These are phyloP conservation scores for Salix exigua DNA, from an alignment of 345 rosid genomes.

Conservation along the genomic window DNA sequence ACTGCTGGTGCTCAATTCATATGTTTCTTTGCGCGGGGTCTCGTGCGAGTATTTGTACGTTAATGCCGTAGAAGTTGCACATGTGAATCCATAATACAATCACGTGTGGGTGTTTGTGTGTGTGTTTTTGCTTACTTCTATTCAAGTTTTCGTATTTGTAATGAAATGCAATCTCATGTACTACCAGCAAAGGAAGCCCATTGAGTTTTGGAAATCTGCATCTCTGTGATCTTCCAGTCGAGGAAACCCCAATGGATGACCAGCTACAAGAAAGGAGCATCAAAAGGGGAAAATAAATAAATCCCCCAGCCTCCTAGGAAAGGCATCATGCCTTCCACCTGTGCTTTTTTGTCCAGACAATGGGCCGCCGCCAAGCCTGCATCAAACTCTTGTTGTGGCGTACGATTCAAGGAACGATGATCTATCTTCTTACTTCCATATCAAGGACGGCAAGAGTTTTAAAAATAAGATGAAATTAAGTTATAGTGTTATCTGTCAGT, in stretches of 20 bases:
- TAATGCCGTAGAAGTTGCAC: not conserved
- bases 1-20: not conserved
- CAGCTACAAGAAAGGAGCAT: too few relatives aligned
- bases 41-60: not conserved
- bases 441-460: not conserved
- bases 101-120: not conserved
- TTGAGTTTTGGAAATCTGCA: slow-evolving; percentile 54
- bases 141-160: not conserved
- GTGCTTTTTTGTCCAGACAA: not conserved
- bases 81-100: not conserved
- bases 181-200: slow-evolving; percentile 53
- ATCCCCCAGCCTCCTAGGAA: too few relatives aligned
- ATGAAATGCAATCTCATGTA: not conserved
- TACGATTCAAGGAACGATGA: not conserved
- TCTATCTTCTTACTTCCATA: not conserved
- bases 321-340: not conserved
- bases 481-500: not conserved
- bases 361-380: not conserved
- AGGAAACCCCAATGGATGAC: too few relatives aligned
- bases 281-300: too few relatives aligned
- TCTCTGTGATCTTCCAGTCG: slow-evolving; percentile 13
- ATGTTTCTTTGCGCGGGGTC: not conserved
- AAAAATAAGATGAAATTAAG: not conserved
- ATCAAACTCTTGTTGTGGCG: not conserved
- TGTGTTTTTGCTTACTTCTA: not conserved